Evolutionary conservation across 331 rosid genomes (phyloP).

Genomic region (Acacia concinna): DNA sequence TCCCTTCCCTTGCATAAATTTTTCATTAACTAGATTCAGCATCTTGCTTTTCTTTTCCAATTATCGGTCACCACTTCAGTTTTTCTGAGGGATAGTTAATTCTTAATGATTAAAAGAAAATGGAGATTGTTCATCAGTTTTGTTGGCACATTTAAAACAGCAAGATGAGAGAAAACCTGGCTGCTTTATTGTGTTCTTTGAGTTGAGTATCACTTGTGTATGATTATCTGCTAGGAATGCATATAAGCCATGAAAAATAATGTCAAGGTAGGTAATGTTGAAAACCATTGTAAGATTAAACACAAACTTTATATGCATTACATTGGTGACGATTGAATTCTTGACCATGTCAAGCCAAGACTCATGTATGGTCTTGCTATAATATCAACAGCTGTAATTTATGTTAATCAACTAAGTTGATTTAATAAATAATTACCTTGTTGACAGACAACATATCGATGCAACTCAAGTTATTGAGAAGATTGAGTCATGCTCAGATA

Average conservation of each 20-base stretch:
- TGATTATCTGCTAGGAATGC: constrained; percentile 26
- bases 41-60: background rate
- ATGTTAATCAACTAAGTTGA: constrained; percentile 19
- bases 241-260: background rate
- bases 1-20: constrained; percentile 18
- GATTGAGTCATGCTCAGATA: constrained; percentile 82
- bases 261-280: background rate
- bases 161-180: background rate
- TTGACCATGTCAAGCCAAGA: background rate
- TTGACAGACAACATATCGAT: constrained; percentile 72
- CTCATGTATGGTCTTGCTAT: background rate
- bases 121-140: background rate
- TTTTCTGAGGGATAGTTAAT: background rate
- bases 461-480: constrained; percentile 82
- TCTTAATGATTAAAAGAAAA: background rate
- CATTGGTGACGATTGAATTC: background rate
- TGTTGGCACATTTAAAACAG: background rate
- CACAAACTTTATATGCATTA: background rate
- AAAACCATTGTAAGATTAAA: background rate
- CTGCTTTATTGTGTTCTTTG: background rate
- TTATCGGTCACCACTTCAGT: background rate
- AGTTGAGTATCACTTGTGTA: constrained; percentile 10
- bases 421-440: constrained; percentile 21
- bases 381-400: background rate
- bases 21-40: constrained; percentile 14